Evolutionary conservation across 805 yeast genomes (phyloP).

Genomic region (Kuraishia floccosa): DNA sequence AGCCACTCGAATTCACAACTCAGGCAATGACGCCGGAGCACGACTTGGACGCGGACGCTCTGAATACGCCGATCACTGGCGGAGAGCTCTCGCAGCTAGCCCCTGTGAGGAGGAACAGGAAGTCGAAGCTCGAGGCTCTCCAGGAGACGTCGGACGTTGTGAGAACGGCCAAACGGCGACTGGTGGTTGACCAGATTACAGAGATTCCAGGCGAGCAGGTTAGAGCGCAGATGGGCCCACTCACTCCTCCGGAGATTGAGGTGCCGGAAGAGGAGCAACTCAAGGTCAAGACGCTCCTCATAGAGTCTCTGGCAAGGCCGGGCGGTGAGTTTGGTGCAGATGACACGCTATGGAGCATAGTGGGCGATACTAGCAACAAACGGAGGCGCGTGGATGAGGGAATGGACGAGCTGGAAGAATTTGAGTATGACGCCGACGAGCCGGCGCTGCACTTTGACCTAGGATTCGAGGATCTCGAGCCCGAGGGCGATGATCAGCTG

Average conservation of each 20-base stretch:
- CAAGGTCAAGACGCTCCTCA: neutral
- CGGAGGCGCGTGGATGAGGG: neutral
- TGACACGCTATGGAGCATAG: neutral
- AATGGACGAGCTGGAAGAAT: neutral
- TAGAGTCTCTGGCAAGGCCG: conserved; percentile 1
- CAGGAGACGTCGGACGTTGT: conserved; percentile 28
- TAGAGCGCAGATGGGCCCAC: conserved; percentile 17
- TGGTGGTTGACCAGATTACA: conserved; percentile 30
- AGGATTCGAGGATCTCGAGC: conserved; percentile 12
- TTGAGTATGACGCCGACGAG: conserved; percentile 6
- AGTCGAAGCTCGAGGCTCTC: conserved; percentile 12
- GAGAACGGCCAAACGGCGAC: conserved; percentile 32
- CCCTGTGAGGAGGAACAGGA: conserved; percentile 15
- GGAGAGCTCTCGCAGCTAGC: conserved; percentile 3
- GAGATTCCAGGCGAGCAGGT: conserved; percentile 31
- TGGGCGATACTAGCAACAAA: neutral
- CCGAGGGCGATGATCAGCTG: conserved; percentile 5
- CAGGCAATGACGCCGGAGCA: conserved; percentile 1
- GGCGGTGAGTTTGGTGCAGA: neutral
- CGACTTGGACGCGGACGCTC: conserved; percentile 6
- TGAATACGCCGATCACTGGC: neutral
- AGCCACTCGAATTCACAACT: conserved; percentile 2
- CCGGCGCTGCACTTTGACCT: conserved; percentile 7
- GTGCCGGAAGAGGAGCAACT: conserved; percentile 6
- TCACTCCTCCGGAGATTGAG: conserved; percentile 4